Evolutionary conservation across 176 grass and related monocot genomes (phyloP), one percentile per base, ranked within the genome.

Genomic region (Lolium multiflorum): DNA sequence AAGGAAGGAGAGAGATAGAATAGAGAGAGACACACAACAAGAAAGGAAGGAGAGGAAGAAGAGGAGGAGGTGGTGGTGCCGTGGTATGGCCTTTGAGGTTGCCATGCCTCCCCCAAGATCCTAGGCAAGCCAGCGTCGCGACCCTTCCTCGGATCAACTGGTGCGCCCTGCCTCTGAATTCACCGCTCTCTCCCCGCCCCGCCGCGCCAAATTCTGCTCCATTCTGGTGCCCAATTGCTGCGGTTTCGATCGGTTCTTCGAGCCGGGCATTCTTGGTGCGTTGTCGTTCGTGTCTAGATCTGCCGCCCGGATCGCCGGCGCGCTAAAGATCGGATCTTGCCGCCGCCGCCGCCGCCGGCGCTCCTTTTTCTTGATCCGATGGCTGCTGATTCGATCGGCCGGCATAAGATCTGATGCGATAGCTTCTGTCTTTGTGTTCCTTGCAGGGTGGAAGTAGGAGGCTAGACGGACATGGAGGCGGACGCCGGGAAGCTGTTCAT

Each of bases 401-500:
- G 69, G 76, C 25, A 52, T 84, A 71, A 80, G 85, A 90, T 91
- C 89, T 93, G 78, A 74, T 74, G 83, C 74, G 20, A 88, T 81
- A 91, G 87, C 74, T 88, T 46, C 39, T 88, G 73, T 56, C 64
- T 74, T 67, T 75, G 64, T 76, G 48, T 76, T 56, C 25, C 74
- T 22, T 88, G 59, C 81, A 83, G 84, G 70, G 25, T 24, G 76
- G 79, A 57, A 25, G 82, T 52, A 50, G 80, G 46, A 28, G 62
- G 83, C 61, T 49, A 74, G 31, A 65, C 41, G 74, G 80, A 82
- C 61, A 95, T 98, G 93, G 93, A 98, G 78, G 86, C 71, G 48
- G 93, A 95, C 81, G 82, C 87, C 57, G 93, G 91, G 55, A 98
- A 98, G 88, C 84, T 98, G 56, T 98, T 98, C 78, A 82, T 98